Base-by-base conservation (phyloP, 306 rosid genomes). In the Crotalaria pallida region DNA sequence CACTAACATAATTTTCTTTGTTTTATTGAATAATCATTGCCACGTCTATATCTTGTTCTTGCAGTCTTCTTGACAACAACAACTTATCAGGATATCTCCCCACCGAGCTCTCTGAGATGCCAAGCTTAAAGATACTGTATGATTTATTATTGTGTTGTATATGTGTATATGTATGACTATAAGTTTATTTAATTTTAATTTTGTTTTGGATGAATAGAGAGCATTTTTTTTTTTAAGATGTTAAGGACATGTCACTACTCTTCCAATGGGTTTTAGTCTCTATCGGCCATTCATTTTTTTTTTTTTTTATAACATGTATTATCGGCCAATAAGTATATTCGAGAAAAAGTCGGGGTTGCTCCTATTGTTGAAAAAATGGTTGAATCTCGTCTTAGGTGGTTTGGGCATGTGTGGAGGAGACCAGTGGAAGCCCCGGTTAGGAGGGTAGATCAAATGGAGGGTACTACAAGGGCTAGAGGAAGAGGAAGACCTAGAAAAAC, bases 11-110 rank as follows among this genome's bases (percentile, higher is more conserved):
- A 29, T 24, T 63, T 10, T 15, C 1, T 38, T 3, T 7, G 7
- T 68, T 67, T 47, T 67, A 27, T 33, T 9, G 17, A 58, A 43
- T 78, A 41, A 57, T 58, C 3, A 13, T 64, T 56, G 5, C 51
- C 51, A 57, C 36, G 10, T 51, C 17, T 16, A 69, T 70, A 36
- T 78, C 12, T 74, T 74, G 26, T 45, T 74, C 22, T 4, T 82
- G 96, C 96, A 95, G 99, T 72, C 96, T 95, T 58, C 88, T 95
- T 68, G 99, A 95, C 85, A 95, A 80, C 65, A 95, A 95, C 88
- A 89, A 91, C 58, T 67, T 95, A 50, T 56, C 97, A 21, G 99
- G 99, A 79, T 9, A 11, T 76, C 92, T 95, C 80, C 99, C 99
- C 1, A 44, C 83, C 1, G 80, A 84, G 70, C 63, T 95, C 27